Evolutionary conservation across 1,284 basidiomycete species (phyloP).

Genomic region (Leccinum subfulvum): DNA sequence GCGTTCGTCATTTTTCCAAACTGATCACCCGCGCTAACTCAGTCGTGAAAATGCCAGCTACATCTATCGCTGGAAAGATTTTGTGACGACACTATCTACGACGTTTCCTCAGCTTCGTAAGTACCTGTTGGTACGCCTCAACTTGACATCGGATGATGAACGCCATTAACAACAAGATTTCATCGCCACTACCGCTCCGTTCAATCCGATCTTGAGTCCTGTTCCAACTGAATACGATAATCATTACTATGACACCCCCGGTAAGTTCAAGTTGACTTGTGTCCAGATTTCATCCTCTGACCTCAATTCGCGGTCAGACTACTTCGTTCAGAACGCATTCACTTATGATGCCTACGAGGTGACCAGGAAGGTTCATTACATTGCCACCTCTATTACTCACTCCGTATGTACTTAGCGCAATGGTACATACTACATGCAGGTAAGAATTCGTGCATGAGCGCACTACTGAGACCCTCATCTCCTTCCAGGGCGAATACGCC

Average conservation of each 20-base stretch:
- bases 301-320: slow-evolving; percentile 36
- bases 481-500: slow-evolving; percentile 60
- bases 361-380: slow-evolving; percentile 6
- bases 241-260: slow-evolving; percentile 65
- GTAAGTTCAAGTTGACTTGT: background rate
- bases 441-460: background rate
- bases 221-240: slow-evolving; percentile 59
- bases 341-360: slow-evolving; percentile 57
- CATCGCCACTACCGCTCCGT: slow-evolving; percentile 54
- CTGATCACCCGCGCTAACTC: background rate
- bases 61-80: slow-evolving; percentile 58
- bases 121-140: slow-evolving; percentile 21
- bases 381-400: background rate
- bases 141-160: slow-evolving; percentile 4
- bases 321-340: slow-evolving; percentile 63
- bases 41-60: slow-evolving; percentile 39
- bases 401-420: slow-evolving; percentile 38
- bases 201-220: slow-evolving; percentile 50
- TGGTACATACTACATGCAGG: slow-evolving; percentile 51
- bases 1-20: slow-evolving; percentile 12
- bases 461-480: background rate
- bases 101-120: slow-evolving; percentile 62
- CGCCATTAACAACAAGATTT: slow-evolving; percentile 43
- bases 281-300: background rate
- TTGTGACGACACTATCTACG: slow-evolving; percentile 52